phyloP scores from a whole-genome alignment of 805 yeast species.

The Kuraishia floccosa region DNA sequence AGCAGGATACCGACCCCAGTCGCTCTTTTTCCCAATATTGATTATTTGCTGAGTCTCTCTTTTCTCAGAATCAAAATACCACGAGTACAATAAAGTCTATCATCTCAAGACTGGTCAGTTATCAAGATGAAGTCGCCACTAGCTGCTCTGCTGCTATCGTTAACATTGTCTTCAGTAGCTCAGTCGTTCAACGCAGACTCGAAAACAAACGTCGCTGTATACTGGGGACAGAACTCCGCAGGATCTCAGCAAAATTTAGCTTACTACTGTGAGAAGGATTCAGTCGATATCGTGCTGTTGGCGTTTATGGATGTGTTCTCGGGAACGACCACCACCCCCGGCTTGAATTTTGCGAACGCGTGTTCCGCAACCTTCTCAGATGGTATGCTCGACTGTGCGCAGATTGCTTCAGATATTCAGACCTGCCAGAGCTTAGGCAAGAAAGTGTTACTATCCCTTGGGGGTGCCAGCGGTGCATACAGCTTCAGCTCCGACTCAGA shows the following conservation, averaged over 20 bases:
- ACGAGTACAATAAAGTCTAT: no score
- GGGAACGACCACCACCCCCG: slow-evolving; percentile 21
- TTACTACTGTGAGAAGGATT: slow-evolving; percentile 54
- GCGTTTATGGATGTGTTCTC: slow-evolving; percentile 65
- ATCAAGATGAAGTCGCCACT: no score
- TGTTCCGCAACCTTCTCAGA: slow-evolving; percentile 26
- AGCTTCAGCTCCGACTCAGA: slow-evolving; percentile 38
- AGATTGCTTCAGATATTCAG: slow-evolving; percentile 49
- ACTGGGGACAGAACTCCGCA: slow-evolving; percentile 87
- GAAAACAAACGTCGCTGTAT: slow-evolving; percentile 56
- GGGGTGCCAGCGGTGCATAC: slow-evolving; percentile 56
- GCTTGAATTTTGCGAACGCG: slow-evolving; percentile 46
- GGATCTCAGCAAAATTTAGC: slow-evolving; percentile 38
- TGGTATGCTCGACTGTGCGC: slow-evolving; percentile 28
- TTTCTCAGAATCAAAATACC: no score
- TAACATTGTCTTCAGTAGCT: no score
- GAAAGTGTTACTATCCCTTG: slow-evolving; percentile 65
- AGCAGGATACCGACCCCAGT: no score
- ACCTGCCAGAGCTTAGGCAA: slow-evolving; percentile 75
- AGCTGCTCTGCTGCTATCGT: no score
- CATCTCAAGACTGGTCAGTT: no score
- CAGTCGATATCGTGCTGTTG: slow-evolving; percentile 61
- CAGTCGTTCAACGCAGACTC: slow-evolving; percentile 24
- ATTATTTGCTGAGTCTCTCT: no score
- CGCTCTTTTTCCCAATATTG: no score